Base-by-base conservation (phyloP, 176 grass and related monocot genomes). In the Alloteropsis semialata region DNA sequence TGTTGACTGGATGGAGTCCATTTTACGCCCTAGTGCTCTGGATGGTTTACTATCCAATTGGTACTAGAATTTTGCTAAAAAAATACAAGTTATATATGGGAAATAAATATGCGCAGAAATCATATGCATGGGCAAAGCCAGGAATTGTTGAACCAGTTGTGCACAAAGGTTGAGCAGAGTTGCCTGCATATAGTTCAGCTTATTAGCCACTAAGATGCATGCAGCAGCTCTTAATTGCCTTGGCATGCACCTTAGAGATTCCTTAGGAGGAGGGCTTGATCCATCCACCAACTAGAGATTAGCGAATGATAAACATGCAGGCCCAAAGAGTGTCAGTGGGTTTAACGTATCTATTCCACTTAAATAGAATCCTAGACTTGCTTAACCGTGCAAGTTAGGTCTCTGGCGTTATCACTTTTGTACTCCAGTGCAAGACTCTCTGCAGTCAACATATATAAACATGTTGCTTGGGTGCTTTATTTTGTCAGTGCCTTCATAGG, bases 341-440 rank as follows among this genome's bases (percentile, higher is more conserved):
- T 25, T 42, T 38, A 37, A 24, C 13, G 53, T 58, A 37, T 46
- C 38, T 58, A 37, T 57, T 50, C 39, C 38, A 48, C 28, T 38
- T 10, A 12, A 42, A 25, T 45, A 56, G 12, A 14, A 27, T 19
- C 54, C n/a, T 30, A 49, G 11, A 59, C 50, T 68, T 76, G 49
- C 37, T 68, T 68, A 76, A n/a, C 27, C 50, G 63, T 76, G n/a
- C 62, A 76, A 87, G 71, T 76, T 69, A 51, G 62, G 62, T 36
- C 2, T 10, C 6, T 66, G 22, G 22, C 45, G n/a, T 67, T 80
- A 46, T 38, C 62, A 60, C 38, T 63, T 73, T 74, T 72, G 69
- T 28, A 66, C 56, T 63, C 57, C 70, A 62, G 56, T 51, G 44
- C 56, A 37, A 64, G 62, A 82, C 53, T 76, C n/a, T n/a, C 11